A percentile compares a stretch with the other conserved stretches of the same genome.
Conservation (phyloP, 495 filamentous ascomycete genomes). For the Acidomyces sp. region DNA sequence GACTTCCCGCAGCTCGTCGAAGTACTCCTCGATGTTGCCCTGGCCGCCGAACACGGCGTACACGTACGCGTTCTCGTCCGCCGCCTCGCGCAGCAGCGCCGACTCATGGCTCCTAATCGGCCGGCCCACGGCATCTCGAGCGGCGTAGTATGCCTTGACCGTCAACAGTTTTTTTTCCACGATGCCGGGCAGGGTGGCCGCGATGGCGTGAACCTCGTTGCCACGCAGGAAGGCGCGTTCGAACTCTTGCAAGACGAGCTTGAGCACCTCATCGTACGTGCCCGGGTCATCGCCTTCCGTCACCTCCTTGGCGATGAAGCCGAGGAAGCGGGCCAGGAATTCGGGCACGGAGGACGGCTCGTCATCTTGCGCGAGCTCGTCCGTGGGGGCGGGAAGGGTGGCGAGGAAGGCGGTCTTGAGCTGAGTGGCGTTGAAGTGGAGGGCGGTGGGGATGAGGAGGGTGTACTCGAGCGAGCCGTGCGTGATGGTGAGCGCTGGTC, state of each 20-base stretch:
- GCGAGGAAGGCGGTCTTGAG: conserved; percentile 75
- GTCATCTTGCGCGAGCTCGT: conserved; percentile 93
- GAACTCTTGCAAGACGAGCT: conserved; percentile 82
- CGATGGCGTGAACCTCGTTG: conserved; percentile 90
- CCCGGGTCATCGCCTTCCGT: conserved; percentile 83
- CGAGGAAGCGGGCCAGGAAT: conserved; percentile 83
- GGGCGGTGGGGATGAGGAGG: conserved; percentile 80
- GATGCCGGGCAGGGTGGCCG: conserved; percentile 73
- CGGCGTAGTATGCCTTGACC: conserved; percentile 78
- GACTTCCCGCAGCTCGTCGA: conserved; percentile 85
- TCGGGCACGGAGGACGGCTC: conserved; percentile 89
- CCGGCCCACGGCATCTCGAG: conserved; percentile 66
- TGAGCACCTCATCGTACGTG: conserved; percentile 75
- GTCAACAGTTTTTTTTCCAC: conserved; percentile 77
- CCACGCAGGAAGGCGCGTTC: conserved; percentile 87
- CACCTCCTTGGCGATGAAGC: conserved; percentile 71
- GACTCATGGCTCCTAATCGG: conserved; percentile 82
- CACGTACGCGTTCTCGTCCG: conserved; percentile 60
- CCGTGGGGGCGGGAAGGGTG: conserved; percentile 76
- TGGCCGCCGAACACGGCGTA: conserved; percentile 97
- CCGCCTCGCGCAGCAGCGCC: conserved; percentile 76
- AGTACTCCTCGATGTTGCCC: conserved; percentile 98
- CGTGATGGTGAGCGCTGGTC: conserved; percentile 64
- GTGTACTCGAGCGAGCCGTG: conserved; percentile 93
- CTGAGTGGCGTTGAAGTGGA: conserved; percentile 91